These are phyloP conservation scores for Aspergillus vadensis DNA, from an alignment of 2,329 filamentous ascomycete species.

Conservation along the genomic window DNA sequence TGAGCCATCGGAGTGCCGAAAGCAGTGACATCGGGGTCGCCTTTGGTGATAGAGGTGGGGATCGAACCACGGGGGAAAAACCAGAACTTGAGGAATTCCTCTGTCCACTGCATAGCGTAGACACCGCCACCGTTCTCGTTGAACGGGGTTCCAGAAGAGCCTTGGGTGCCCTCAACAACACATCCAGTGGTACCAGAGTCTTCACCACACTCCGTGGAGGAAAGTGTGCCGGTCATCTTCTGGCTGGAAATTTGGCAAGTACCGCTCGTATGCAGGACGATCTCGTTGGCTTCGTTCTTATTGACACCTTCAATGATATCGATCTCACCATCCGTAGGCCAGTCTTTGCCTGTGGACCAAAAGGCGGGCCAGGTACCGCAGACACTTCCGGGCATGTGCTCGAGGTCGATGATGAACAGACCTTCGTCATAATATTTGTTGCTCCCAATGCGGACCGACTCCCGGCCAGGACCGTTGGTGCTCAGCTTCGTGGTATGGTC, in stretches of 20 bases:
- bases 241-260: constrained; percentile 47
- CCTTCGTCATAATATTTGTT: constrained; percentile 50
- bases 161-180: constrained; percentile 41
- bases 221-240: constrained; percentile 52
- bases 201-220: constrained; percentile 53
- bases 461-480: constrained; percentile 43
- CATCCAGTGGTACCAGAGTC: constrained; percentile 42
- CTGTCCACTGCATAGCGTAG: constrained; percentile 53
- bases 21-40: constrained; percentile 46
- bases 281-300: constrained; percentile 44
- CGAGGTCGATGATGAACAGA: constrained; percentile 51
- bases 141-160: constrained; percentile 56
- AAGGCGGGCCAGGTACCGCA: constrained; percentile 57
- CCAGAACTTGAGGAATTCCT: constrained; percentile 53
- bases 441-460: constrained; percentile 49
- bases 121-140: constrained; percentile 54
- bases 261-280: constrained; percentile 53
- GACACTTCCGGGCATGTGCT: constrained; percentile 50
- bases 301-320: constrained; percentile 58
- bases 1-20: constrained; percentile 52
- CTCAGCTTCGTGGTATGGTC: constrained; percentile 42
- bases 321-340: constrained; percentile 51
- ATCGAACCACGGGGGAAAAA: constrained; percentile 51
- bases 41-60: constrained; percentile 48
- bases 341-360: constrained; percentile 46